Evolutionary conservation across 352 stramenopile species (phyloP), one percentile per base, ranked within the genome.

Genomic region (Phytophthora lateralis): DNA sequence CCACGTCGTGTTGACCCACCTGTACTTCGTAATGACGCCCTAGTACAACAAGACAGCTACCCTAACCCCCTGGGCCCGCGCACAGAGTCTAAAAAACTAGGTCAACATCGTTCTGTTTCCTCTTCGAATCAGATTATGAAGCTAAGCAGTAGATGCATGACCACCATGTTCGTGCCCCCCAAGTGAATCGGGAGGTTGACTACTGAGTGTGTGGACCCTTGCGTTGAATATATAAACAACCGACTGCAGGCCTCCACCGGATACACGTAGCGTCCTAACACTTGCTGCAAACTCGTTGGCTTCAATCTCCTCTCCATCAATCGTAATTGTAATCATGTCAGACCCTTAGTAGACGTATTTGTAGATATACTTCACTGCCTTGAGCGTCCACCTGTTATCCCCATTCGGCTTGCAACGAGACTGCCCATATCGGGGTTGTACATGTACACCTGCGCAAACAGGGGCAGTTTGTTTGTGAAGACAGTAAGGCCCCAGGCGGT

Each of bases 311-410:
- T 6, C 35, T 2, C 21, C 21, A 24, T 48, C 32, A 26, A 65
- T 39, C 1, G 47, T 70, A n/a, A 72, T 30, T 3, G 58, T 61
- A n/a, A 55, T 54, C 12, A 24, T 69, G 29, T 89, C 76, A 4
- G 66, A 47, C 3, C 79, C 71, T 56, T 84, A 89, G 63, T 83
- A 84, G 2, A 82, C 63, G 42, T 92, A 89, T 46, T 80, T 73
- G 69, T 80, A 78, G 0, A 93, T 52, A 49, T 89, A 88, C 61
- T 88, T 87, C 27, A 85, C 26, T 0, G 73, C 67, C 6, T 26
- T 45, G 18, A 73, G 54, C 14, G 59, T 68, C 42, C 58, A 15
- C 26, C 15, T 6, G 29, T 55, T 15, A 60, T 54, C 7, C 17
- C 10, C 11, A 39, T 52, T 0, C 56, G 46, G 3, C 27, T 24